These are phyloP conservation scores for Aspergillus asperescens DNA, from an alignment of 495 filamentous ascomycete species.

Conservation along the genomic window DNA sequence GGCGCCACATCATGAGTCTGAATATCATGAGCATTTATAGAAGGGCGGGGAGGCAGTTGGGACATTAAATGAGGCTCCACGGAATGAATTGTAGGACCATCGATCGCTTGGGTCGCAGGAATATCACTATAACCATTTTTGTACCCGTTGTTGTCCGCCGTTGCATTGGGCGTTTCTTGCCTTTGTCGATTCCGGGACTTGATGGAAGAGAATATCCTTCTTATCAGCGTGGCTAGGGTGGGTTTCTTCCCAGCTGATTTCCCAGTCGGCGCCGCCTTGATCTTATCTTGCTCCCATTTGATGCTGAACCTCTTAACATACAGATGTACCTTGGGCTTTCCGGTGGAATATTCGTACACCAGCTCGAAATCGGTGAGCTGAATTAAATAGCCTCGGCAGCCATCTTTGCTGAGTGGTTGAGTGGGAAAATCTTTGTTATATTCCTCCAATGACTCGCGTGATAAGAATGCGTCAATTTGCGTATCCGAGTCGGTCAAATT, in stretches of 20 bases:
- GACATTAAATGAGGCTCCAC: background rate
- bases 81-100: background rate
- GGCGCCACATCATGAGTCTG: background rate
- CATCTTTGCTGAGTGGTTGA: conserved; percentile 17
- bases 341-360: conserved; percentile 29
- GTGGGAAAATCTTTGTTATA: conserved; percentile 13
- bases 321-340: conserved; percentile 26
- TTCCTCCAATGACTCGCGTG: conserved; percentile 19
- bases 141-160: background rate
- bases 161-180: background rate
- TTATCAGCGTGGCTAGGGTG: conserved; percentile 17
- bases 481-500: conserved; percentile 37
- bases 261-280: conserved; percentile 22
- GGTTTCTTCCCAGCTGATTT: conserved; percentile 19
- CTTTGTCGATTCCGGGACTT: background rate
- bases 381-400: conserved; percentile 27
- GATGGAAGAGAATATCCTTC: background rate
- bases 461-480: conserved; percentile 36
- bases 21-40: background rate
- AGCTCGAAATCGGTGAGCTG: conserved; percentile 38
- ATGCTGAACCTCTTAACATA: conserved; percentile 34
- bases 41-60: background rate
- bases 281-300: conserved; percentile 23
- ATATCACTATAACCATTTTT: background rate
- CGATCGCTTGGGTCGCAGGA: background rate